Conservation (phyloP, 2,329 filamentous ascomycete genomes). For the Dactylellina drechsleri region DNA sequence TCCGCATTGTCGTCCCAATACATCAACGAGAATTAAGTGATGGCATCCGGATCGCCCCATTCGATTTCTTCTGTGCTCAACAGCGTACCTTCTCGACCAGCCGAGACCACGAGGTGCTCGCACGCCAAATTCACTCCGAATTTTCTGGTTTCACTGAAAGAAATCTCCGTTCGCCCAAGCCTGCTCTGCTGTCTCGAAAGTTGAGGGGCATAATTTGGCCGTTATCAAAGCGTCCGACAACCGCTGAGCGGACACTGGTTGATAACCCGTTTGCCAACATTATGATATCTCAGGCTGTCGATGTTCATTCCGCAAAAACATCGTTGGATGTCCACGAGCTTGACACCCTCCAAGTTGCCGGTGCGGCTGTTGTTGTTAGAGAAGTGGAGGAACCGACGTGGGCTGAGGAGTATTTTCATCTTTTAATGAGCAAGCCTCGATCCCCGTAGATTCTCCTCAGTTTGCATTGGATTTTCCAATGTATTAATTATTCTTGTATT, state of each 20-base stretch:
- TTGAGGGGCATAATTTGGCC: constrained; percentile 27
- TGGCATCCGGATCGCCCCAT: constrained; percentile 68
- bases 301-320: constrained; percentile 51
- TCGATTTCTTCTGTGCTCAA: constrained; percentile 73
- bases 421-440: constrained; percentile 48
- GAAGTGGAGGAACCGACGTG: constrained; percentile 48
- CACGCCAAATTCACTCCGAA: constrained; percentile 71
- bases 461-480: constrained; percentile 2
- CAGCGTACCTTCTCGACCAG: constrained; percentile 71
- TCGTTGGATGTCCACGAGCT: constrained; percentile 48
- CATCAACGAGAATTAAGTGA: constrained; percentile 65
- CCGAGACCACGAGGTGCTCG: constrained; percentile 70
- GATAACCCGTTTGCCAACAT: constrained; percentile 52
- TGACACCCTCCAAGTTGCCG: constrained; percentile 20
- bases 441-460: constrained; percentile 21
- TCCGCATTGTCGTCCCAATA: constrained; percentile 72
- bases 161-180: constrained; percentile 26
- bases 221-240: constrained; percentile 27
- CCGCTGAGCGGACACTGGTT: constrained; percentile 34
- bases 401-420: constrained; percentile 48
- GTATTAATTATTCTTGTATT: constrained; percentile 3
- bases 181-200: constrained; percentile 17
- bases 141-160: constrained; percentile 62
- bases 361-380: constrained; percentile 35
- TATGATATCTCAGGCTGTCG: constrained; percentile 52